Evolutionary conservation across 2,329 filamentous ascomycete species (phyloP), one percentile per base, ranked within the genome.

Genomic region (Ustilaginoidea virens): DNA sequence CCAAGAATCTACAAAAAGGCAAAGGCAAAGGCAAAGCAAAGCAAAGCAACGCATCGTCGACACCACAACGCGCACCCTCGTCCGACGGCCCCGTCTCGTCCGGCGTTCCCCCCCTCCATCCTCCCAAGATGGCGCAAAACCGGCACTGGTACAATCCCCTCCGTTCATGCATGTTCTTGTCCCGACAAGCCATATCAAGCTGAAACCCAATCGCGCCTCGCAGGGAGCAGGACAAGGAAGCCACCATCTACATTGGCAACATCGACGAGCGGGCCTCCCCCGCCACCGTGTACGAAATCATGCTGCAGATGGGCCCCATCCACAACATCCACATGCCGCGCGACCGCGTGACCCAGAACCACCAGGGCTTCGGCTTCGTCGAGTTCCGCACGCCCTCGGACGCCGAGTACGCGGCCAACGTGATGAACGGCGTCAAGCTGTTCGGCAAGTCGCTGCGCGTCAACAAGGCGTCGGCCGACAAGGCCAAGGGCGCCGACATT

Each of bases 281-380:
- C 49, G 76, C 79, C 43, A 69, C 93, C 42, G 74, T 98, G 41
- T 94, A 90, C 77, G 90, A 98, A 63, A 69, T 98, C 46, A 96
- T 96, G 85, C 75, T 94, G 32, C 90, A 98, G 61, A 85, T 86
- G 52, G 90, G 90, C 31, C 86, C 87, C 43, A 92, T 98, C 45
- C 82, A 92, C 49, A 96, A 96, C 57, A 87, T 98, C 38, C 90
- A 98, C 59, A 75, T 98, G 49, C 90, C 90, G 32, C 93, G 94
- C 64, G 90, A 98, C 56, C 82, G 90, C 53, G 90, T 98, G 43
- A 94, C 90, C 26, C 85, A 94, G 49, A 79, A 77, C 33, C 90
- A 98, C 55, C 90, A 96, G 58, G 90, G 90, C 43, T 98, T 94
- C 63, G 90, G 90, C 45, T 98, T 98, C 57, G 90, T 98, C 55